These are phyloP conservation scores for Daldinia bambusicola DNA, from an alignment of 495 filamentous ascomycete species.

Conservation along the genomic window DNA sequence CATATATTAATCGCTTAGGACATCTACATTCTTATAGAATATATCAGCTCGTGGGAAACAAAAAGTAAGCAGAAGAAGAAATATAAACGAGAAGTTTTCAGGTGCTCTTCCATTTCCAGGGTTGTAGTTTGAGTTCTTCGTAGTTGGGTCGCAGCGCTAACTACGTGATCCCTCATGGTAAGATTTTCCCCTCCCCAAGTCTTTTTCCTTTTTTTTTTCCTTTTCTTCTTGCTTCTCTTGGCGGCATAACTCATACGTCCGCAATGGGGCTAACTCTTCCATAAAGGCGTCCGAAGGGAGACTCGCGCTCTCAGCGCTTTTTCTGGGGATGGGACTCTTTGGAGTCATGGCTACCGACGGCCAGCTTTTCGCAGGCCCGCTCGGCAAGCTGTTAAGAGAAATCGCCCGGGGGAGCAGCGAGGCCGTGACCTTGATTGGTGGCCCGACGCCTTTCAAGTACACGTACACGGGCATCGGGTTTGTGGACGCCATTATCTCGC, in stretches of 20 bases:
- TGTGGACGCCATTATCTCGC: slow-evolving; percentile 60
- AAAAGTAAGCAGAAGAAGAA: not conserved
- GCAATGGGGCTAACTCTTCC: slow-evolving; percentile 11
- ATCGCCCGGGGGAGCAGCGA: slow-evolving; percentile 9
- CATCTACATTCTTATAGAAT: not conserved
- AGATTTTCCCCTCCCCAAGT: not conserved
- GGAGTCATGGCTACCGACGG: slow-evolving; percentile 39
- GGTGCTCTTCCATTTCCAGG: not conserved
- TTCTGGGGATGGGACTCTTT: slow-evolving; percentile 39
- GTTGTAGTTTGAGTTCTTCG: not conserved
- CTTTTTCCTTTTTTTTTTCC: too few relatives aligned
- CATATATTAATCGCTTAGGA: not conserved
- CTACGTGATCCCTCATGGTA: slow-evolving; percentile 24
- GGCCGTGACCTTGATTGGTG: slow-evolving; percentile 21
- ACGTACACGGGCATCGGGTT: slow-evolving; percentile 62
- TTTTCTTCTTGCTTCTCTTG: too few relatives aligned
- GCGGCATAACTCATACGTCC: too few relatives aligned
- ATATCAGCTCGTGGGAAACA: not conserved
- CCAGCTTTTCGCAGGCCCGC: slow-evolving; percentile 30
- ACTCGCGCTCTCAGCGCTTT: slow-evolving; percentile 40
- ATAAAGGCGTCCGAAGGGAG: slow-evolving; percentile 30
- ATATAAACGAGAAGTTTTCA: not conserved
- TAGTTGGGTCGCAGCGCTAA: slow-evolving; percentile 4
- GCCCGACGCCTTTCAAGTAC: slow-evolving; percentile 39
- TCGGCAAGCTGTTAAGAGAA: slow-evolving; percentile 29